A percentile compares a stretch with the other conserved stretches of the same genome.
These are phyloP conservation scores for Silene conica DNA, from an alignment of 148 eudicot genomes.

Conservation along the genomic window DNA sequence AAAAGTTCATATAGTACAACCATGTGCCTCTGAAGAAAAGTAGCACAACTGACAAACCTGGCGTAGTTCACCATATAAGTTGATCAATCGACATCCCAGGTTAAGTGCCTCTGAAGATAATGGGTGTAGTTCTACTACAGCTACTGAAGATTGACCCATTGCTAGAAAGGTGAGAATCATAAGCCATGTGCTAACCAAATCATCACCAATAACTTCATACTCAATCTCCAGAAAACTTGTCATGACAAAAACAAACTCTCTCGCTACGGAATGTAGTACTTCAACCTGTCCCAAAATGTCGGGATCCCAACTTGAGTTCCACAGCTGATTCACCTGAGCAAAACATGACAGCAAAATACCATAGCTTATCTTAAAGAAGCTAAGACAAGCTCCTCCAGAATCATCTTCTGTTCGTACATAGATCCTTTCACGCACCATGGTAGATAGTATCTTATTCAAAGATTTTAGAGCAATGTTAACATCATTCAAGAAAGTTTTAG, in stretches of 20 bases:
- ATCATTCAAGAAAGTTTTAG: constrained; percentile 33
- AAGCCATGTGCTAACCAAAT: constrained; percentile 70
- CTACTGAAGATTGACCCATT: constrained; percentile 37
- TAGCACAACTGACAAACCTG: constrained; percentile 46
- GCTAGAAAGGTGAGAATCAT: constrained; percentile 52
- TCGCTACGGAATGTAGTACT: constrained; percentile 32
- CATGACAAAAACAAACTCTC: constrained; percentile 51
- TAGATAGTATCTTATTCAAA: constrained; percentile 48
- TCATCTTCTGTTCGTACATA: constrained; percentile 67
- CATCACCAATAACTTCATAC: constrained; percentile 78
- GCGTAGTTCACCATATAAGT: constrained; percentile 84
- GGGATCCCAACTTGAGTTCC: constrained; percentile 30
- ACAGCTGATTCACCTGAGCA: constrained; percentile 33
- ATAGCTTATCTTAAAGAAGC: constrained; percentile 62
- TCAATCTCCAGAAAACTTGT: constrained; percentile 64
- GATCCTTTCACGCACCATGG: constrained; percentile 45
- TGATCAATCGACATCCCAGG: constrained; percentile 69
- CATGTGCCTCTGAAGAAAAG: too few relatives aligned
- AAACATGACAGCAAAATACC: constrained; percentile 43
- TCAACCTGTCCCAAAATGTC: constrained; percentile 24
- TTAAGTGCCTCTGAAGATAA: constrained; percentile 47
- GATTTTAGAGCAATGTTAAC: constrained; percentile 41
- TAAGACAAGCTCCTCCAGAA: constrained; percentile 66
- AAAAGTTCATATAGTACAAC: not conserved
- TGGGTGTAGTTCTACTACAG: constrained; percentile 28